Conservation (phyloP, 2,329 filamentous ascomycete genomes). For the Volutella citrinella region DNA sequence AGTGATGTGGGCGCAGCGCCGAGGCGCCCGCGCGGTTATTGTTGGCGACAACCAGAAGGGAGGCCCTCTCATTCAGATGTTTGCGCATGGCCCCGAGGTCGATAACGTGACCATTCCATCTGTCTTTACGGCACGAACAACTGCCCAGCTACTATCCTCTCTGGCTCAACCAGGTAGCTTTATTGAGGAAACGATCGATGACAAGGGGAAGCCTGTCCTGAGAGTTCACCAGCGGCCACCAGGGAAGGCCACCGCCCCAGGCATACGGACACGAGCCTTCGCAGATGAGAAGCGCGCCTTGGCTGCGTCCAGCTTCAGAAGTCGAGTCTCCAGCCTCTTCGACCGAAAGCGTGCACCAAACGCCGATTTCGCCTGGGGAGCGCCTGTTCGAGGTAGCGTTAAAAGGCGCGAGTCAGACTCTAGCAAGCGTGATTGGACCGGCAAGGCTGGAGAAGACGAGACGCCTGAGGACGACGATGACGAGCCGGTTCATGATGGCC, state of each 20-base stretch:
- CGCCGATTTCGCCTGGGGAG: no score
- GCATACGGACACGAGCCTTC: no score
- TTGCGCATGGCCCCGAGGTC: conserved; percentile 85
- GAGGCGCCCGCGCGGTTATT: conserved; percentile 85
- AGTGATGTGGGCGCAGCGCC: conserved; percentile 91
- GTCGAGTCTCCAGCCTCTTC: conserved; percentile 48
- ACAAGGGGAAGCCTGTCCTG: conserved; percentile 55
- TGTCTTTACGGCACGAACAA: conserved; percentile 91
- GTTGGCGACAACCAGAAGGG: conserved; percentile 92
- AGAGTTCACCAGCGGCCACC: conserved; percentile 51
- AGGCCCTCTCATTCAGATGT: conserved; percentile 92
- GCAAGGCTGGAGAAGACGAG: conserved; percentile 26
- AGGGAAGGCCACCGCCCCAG: conserved; percentile 22
- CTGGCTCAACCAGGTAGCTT: conserved; percentile 71
- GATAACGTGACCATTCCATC: conserved; percentile 93
- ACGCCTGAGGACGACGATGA: conserved; percentile 17
- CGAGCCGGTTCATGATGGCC: conserved; percentile 56
- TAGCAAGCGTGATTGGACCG: background rate
- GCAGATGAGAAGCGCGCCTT: conserved; percentile 38
- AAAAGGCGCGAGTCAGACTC: background rate
- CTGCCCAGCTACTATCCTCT: conserved; percentile 86
- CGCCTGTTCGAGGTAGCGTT: background rate
- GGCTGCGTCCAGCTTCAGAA: background rate
- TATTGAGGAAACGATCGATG: conserved; percentile 57
- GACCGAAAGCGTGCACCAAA: no score